These are phyloP conservation scores for Aspergillus wentii DNA, from an alignment of 495 filamentous ascomycete species.

Conservation along the genomic window DNA sequence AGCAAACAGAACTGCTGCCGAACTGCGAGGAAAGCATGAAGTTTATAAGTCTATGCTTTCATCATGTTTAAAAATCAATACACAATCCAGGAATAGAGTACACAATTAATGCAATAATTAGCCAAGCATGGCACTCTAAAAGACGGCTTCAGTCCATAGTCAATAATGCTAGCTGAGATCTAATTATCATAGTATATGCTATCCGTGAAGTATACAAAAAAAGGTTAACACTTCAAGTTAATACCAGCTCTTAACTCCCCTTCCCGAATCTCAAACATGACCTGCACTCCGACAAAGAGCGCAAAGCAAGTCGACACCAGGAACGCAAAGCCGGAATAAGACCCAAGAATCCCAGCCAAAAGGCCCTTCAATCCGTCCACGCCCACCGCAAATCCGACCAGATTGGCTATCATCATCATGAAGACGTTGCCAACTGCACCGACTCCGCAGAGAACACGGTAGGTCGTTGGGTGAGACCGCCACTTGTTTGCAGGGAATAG, in stretches of 20 bases:
- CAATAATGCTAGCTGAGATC: too few relatives aligned
- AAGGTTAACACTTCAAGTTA: slow-evolving; percentile 70
- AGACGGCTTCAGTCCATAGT: too few relatives aligned
- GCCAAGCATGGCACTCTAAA: too few relatives aligned
- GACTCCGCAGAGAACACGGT: slow-evolving; percentile 76
- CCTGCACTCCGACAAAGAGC: slow-evolving; percentile 80
- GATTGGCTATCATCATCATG: slow-evolving; percentile 94
- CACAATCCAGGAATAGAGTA: too few relatives aligned
- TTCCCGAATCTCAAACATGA: slow-evolving; percentile 96
- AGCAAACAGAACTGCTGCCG: too few relatives aligned
- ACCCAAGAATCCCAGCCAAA: slow-evolving; percentile 65
- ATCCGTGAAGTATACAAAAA: background rate
- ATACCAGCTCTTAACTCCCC: slow-evolving; percentile 77
- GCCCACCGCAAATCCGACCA: slow-evolving; percentile 92
- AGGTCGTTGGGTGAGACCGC: slow-evolving; percentile 59
- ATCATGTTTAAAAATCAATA: too few relatives aligned
- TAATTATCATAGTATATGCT: too few relatives aligned
- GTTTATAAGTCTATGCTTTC: too few relatives aligned
- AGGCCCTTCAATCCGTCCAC: slow-evolving; percentile 80
- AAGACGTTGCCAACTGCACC: slow-evolving; percentile 83
- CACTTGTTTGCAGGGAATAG: slow-evolving; percentile 70
- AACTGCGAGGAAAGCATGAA: too few relatives aligned
- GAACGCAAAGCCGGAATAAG: slow-evolving; percentile 70
- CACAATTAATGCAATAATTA: too few relatives aligned
- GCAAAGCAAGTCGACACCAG: slow-evolving; percentile 60